A percentile compares a stretch with the other conserved stretches of the same genome.
Evolutionary conservation across 495 filamentous ascomycete species (phyloP).

Genomic region (Lasiosphaeria ovina): DNA sequence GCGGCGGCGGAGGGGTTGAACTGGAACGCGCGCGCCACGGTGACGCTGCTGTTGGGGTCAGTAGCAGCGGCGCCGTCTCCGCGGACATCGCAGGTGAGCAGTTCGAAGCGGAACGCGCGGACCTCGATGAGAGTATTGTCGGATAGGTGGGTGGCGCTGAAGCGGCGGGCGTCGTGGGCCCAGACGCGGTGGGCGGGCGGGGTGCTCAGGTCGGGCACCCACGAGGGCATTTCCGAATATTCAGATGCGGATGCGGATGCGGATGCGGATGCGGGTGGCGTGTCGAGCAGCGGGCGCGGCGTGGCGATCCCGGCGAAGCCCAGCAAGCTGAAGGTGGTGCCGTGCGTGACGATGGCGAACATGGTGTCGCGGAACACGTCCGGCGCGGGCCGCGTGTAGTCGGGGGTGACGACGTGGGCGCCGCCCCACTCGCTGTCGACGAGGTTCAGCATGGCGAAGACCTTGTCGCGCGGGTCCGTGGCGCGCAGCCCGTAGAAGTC

Average conservation of each 20-base stretch:
- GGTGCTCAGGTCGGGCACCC: conserved; percentile 6
- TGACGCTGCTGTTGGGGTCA: not conserved
- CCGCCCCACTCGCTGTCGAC: not conserved
- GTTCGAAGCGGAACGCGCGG: not conserved
- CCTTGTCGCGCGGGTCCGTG: conserved; percentile 4
- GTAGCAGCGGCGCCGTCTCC: not conserved
- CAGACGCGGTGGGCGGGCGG: conserved; percentile 1
- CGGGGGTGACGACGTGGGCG: not conserved
- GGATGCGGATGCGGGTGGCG: no score
- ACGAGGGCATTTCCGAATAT: not conserved
- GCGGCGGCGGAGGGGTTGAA: not conserved
- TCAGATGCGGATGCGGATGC: no score
- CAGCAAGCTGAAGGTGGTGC: not conserved
- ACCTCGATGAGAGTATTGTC: not conserved
- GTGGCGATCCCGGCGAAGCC: not conserved
- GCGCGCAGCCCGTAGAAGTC: conserved; percentile 1
- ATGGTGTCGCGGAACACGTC: conserved; percentile 1
- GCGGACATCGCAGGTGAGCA: not conserved
- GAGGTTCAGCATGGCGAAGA: conserved; percentile 6
- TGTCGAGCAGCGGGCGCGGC: not conserved
- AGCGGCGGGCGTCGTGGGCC: not conserved
- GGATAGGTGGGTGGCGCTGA: not conserved
- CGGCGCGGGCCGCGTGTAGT: conserved; percentile 2
- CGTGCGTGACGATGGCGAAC: not conserved
- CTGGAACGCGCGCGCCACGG: no score